Evolutionary conservation across 164 flowering plant species (phyloP), one percentile per base, ranked within the genome.

Genomic region (Saururus chinensis): DNA sequence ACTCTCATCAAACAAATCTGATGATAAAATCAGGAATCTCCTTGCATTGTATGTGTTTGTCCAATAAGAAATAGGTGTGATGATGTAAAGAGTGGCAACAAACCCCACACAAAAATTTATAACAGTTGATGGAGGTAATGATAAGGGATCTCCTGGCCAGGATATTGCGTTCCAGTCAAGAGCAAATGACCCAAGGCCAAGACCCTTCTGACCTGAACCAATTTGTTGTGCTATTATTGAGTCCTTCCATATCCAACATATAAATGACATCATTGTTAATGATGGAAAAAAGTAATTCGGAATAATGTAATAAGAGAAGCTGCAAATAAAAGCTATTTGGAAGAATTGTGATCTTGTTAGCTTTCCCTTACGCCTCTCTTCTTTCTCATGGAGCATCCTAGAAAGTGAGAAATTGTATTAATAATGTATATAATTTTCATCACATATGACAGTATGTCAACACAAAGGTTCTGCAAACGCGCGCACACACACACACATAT

Each of bases 31-130:
- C 9, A 86, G 91, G 30, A 85, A 85, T 19, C 62, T 35, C 75
- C 75, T 81, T 1, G 83, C 86, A 0, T 76, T 72, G 59, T 61
- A 85, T 0, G 73, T 22, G 26, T 85, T 76, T 19, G 61, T 69
- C 91, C 86, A 85, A 48, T 85, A n/a, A 85, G 78, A 68, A 51
- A 78, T 60, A 0, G 88, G 92, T 54, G 72, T 42, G 7, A 78
- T 1, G 0, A 86, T 41, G 54, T 83, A 85, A 8, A 80, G 21
- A 4, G 65, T 40, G 17, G 81, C 0, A 61, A 76, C 19, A 57
- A 77, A 83, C 10, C 84, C 84, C 17, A 59, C 70, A 70, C 73
- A 25, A 0, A 74, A 67, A 63, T 82, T 80, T 7, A 79, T 14
- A 16, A 82, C 75, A 0, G 84, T 77, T 51, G 75, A 82, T 9